Evolutionary conservation across 495 filamentous ascomycete species (phyloP).

Genomic region (Rusavskia elegans): DNA sequence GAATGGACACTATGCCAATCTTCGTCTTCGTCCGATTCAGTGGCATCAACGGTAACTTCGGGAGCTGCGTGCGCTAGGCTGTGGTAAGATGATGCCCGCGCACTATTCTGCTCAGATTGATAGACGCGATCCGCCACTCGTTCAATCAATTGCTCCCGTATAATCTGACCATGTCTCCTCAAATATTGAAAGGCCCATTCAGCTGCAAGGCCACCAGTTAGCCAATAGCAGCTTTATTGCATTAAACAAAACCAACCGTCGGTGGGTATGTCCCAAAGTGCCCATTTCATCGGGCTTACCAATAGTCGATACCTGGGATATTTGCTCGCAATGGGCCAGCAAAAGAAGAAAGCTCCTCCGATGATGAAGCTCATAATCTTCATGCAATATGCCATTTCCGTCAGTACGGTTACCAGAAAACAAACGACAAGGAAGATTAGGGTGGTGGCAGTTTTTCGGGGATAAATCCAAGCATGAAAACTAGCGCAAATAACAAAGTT

Average conservation of each 20-base stretch:
- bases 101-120: slow-evolving; percentile 4
- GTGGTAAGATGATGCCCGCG: background rate
- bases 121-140: slow-evolving; percentile 10
- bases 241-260: too few relatives aligned
- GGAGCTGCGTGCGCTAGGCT: background rate
- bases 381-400: slow-evolving; percentile 21
- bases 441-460: slow-evolving; percentile 19
- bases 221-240: too few relatives aligned
- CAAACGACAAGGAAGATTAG: slow-evolving; percentile 18
- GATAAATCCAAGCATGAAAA: slow-evolving; percentile 28
- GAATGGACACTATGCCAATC: slow-evolving; percentile 12
- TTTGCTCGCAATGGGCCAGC: slow-evolving; percentile 24
- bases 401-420: slow-evolving; percentile 17
- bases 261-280: slow-evolving; percentile 30
- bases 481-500: slow-evolving; percentile 8
- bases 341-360: slow-evolving; percentile 25
- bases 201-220: slow-evolving; percentile 5
- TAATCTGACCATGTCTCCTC: slow-evolving; percentile 17
- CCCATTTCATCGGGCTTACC: slow-evolving; percentile 24
- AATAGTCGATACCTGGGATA: slow-evolving; percentile 27
- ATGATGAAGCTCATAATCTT: slow-evolving; percentile 21
- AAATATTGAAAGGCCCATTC: slow-evolving; percentile 26
- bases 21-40: slow-evolving; percentile 8
- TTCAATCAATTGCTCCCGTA: slow-evolving; percentile 15
- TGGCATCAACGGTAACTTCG: background rate